phyloP scores from a whole-genome alignment of 257 asterid genomes.

The Solanum tarijense region DNA sequence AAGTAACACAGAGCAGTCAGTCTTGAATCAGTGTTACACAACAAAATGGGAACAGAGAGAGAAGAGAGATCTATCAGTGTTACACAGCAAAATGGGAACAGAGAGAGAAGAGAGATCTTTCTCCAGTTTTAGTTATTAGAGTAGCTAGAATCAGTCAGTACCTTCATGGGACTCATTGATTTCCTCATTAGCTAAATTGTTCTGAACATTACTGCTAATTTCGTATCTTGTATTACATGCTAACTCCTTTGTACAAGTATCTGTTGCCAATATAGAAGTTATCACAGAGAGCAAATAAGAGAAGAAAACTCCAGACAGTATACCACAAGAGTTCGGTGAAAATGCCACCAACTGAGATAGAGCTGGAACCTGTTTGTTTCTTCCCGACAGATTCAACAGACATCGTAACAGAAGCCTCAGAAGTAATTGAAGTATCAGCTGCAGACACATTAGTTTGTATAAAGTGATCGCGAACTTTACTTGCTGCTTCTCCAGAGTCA shows the following conservation, averaged over 20 bases:
- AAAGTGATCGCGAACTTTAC: background rate
- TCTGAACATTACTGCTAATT: background rate
- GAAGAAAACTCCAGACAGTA: background rate
- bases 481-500: constrained; percentile 11
- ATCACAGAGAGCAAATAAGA: background rate
- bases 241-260: constrained; percentile 5
- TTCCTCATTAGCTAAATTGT: constrained; percentile 2
- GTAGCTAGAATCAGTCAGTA: background rate
- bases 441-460: background rate
- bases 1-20: background rate
- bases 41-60: background rate
- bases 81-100: background rate
- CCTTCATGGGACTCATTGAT: constrained; percentile 14
- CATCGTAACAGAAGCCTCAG: constrained; percentile 4
- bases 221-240: background rate
- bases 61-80: background rate
- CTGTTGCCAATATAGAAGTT: background rate
- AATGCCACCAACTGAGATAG: constrained; percentile 7
- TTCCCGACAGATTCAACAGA: constrained; percentile 13
- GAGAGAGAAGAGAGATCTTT: background rate
- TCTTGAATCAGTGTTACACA: background rate
- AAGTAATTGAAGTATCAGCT: constrained; percentile 8
- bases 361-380: constrained; percentile 17
- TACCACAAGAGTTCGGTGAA: constrained; percentile 24
- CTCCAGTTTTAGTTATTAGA: background rate